Base-by-base conservation (phyloP, 2,329 filamentous ascomycete genomes). In the Chrysoporthe austroafricana region DNA sequence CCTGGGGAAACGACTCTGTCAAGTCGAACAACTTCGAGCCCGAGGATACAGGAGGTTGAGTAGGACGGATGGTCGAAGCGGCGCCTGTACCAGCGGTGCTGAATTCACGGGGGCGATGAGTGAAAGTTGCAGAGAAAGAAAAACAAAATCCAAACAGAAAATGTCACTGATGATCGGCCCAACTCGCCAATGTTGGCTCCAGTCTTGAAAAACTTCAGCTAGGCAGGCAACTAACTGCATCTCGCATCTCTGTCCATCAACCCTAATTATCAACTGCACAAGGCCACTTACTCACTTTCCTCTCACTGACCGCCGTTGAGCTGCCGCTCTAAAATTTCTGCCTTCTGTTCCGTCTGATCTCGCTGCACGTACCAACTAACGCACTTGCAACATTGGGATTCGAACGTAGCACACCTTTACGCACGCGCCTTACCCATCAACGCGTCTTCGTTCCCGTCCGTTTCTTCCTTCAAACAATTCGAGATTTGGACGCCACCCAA, bases 11-110 rank as follows among this genome's bases (percentile, higher is more conserved):
- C 64, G 13, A 63, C 62, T 18, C 39, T 69, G 36, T 36, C 57
- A 1, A 69, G 36, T 48, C 64, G 71, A 52, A 62, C 58, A 1
- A 62, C 48, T 18, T 34, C 67, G 52, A 75, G 79, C 68, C 82
- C 82, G 18, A 79, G 80, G 67, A 85, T 90, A 68, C 87, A 90
- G 73, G 88, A 90, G 77, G 81, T 90, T 71, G 88, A 90, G 74
- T 90, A 62, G 59, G 3, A 34, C 26, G 2, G 26, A 52, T 13
- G 9, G 26, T 26, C 32, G 13, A 13, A 32, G 26, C 21, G 26
- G 13, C 13, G 50, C 48, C 13, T 13, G 26, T 13, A 4, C 21
- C 26, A 9, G 48, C 13, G 6, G 21, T 9, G 36, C 6, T 39
- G 36, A 9, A 9, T 7, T 7, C 36, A 9, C 9, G 4, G 36